Conservation (phyloP, 2,329 filamentous ascomycete genomes). For the Aureobasidium sp. region DNA sequence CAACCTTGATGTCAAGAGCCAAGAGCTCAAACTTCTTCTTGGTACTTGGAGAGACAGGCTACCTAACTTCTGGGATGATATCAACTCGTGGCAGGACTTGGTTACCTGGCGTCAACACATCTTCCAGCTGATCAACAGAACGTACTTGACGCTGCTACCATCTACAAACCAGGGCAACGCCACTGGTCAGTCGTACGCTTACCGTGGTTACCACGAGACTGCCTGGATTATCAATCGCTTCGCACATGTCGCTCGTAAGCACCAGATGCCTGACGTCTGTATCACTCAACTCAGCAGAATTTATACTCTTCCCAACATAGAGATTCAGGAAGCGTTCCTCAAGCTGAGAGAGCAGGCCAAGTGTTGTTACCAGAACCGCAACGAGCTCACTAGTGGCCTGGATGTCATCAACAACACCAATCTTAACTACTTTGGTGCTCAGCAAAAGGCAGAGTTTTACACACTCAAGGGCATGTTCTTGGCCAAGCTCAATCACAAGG, state of each 20-base stretch:
- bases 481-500: conserved; percentile 83
- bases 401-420: conserved; percentile 99
- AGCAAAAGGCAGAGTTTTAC: conserved; percentile 98
- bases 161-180: conserved; percentile 67
- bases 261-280: conserved; percentile 93
- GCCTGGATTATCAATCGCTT: conserved; percentile 99
- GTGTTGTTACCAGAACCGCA: conserved; percentile 94
- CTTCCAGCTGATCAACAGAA: conserved; percentile 92
- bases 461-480: conserved; percentile 99
- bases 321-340: conserved; percentile 98
- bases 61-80: conserved; percentile 98
- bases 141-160: conserved; percentile 79
- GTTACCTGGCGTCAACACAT: conserved; percentile 99
- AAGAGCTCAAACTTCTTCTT: conserved; percentile 87
- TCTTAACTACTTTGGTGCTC: conserved; percentile 91
- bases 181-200: conserved; percentile 88
- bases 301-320: conserved; percentile 97
- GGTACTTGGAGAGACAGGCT: conserved; percentile 93
- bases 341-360: conserved; percentile 98
- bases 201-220: conserved; percentile 95
- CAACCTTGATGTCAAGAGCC: conserved; percentile 90
- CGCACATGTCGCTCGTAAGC: conserved; percentile 93
- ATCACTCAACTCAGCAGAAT: conserved; percentile 96
- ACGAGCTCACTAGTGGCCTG: conserved; percentile 83
- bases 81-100: conserved; percentile 97